A percentile compares a stretch with the other conserved stretches of the same genome.
Evolutionary conservation across 345 rosid genomes (phyloP).

Genomic region (Excoecaria agallocha): DNA sequence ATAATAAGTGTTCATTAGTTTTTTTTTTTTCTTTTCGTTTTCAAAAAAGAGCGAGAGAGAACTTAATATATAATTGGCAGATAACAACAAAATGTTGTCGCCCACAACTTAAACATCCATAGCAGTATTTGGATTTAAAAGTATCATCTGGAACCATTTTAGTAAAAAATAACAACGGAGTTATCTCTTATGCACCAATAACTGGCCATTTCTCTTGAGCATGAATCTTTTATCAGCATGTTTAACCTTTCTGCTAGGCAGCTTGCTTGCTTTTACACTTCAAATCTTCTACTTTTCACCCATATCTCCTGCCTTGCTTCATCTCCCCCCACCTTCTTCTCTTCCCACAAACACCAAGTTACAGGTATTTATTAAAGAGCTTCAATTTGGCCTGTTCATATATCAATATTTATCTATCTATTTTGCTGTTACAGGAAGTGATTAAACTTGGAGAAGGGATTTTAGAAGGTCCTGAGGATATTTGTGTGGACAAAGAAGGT

Average conservation of each 20-base stretch:
- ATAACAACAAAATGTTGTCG: too few species aligned
- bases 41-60: too few species aligned
- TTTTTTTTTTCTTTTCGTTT: too few species aligned
- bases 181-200: too few species aligned
- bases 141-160: too few species aligned
- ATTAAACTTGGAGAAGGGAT: conserved; percentile 50
- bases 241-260: conserved; percentile 21
- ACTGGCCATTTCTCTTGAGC: neutral
- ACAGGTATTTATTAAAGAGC: conserved; percentile 15
- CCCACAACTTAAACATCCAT: too few species aligned
- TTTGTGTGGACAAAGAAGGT: conserved; percentile 38
- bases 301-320: conserved; percentile 36
- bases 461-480: conserved; percentile 38
- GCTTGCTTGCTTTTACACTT: conserved; percentile 27
- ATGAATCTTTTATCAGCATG: conserved; percentile 11
- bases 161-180: too few species aligned
- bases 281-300: conserved; percentile 48
- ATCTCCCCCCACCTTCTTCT: conserved; percentile 19
- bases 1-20: too few species aligned
- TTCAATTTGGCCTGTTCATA: too few species aligned
- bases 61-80: too few species aligned
- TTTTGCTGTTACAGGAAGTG: conserved; percentile 6
- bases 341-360: conserved; percentile 36
- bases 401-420: too few species aligned
- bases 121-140: too few species aligned